Evolutionary conservation across 2,329 filamentous ascomycete species (phyloP).

Genomic region (Hypocrella siamensis): DNA sequence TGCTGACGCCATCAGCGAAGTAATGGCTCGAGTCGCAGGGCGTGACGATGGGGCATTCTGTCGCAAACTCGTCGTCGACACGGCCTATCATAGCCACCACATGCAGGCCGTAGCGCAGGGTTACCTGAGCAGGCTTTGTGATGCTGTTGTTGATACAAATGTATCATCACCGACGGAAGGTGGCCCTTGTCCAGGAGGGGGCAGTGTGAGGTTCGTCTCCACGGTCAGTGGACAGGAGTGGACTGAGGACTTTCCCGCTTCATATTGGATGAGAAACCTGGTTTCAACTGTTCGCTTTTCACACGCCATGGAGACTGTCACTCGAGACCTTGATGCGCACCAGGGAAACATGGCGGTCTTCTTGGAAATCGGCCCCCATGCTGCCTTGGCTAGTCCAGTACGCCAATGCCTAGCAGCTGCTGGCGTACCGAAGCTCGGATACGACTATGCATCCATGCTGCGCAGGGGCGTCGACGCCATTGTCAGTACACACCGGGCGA

Average conservation of each 20-base stretch:
- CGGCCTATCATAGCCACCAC: slow-evolving; percentile 16
- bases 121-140: not conserved
- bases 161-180: not conserved
- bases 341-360: slow-evolving; percentile 1
- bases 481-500: slow-evolving; percentile 3
- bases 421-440: not conserved
- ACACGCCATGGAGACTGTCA: slow-evolving; percentile 1
- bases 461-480: slow-evolving; percentile 2
- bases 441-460: slow-evolving; percentile 4
- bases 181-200: no score
- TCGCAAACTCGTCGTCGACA: slow-evolving; percentile 11
- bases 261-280: slow-evolving; percentile 6
- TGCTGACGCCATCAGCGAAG: slow-evolving; percentile 8
- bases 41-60: slow-evolving; percentile 8
- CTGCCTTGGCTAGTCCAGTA: slow-evolving; percentile 8
- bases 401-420: slow-evolving; percentile 4
- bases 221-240: slow-evolving; percentile 1
- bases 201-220: slow-evolving; percentile 2
- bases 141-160: not conserved
- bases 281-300: slow-evolving; percentile 4
- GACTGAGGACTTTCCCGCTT: not conserved
- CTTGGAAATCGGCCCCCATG: slow-evolving; percentile 10
- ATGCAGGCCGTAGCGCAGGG: slow-evolving; percentile 2
- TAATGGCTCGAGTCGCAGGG: slow-evolving; percentile 9
- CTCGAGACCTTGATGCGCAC: slow-evolving; percentile 1